Base-by-base conservation (phyloP, 2,329 filamentous ascomycete species). In the Phialophora chinensis region DNA sequence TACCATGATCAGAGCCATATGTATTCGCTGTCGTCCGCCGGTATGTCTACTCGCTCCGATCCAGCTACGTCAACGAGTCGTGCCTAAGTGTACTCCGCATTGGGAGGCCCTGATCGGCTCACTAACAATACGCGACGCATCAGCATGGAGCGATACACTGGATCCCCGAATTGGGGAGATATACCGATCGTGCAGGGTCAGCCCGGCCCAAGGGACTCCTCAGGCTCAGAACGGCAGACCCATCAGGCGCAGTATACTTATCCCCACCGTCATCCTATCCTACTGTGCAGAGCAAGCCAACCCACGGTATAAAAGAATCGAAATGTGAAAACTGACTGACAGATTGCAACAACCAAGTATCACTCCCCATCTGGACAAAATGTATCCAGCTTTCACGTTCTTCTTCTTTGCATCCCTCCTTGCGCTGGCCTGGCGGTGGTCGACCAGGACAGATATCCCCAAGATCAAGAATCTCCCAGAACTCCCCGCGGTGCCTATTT, bases 391-490 rank as follows among this genome's bases (percentile, higher is more conserved):
- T 23, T 52, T 55, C 17, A 10, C 53, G 1, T 55, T 55, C 27
- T 17, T 55, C 29, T 17, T 61, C 49, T 27, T 61, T n/a, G 59
- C 59, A n/a, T 61, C 59, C 12, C 20, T 61, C 29, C 25, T 61
- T 25, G 47, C 25, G 31, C 1, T 61, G 10, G 23, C 42, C 10
- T 35, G 27, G 27, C 42, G 25, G n/a, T 53, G 42, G 59, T 44
- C 12, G 27, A 61, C 23, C 59, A 52, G 33, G 47, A 88, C 86
- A 1, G 86, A 88, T 68, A 77, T 81, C 0, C 83, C 86, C 6
- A 86, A 85, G 71, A 87, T 88, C 74, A 87, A 87, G 69, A 82
- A 82, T 10, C 76, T 88, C 0, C 85, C 86, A 1, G 85, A 88
- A 69, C 82, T 88, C 47, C 86, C 86, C 0, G 86, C 86, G 0